Conservation (phyloP, 768 basidiomycete species). For the Flagelloscypha sp. region DNA sequence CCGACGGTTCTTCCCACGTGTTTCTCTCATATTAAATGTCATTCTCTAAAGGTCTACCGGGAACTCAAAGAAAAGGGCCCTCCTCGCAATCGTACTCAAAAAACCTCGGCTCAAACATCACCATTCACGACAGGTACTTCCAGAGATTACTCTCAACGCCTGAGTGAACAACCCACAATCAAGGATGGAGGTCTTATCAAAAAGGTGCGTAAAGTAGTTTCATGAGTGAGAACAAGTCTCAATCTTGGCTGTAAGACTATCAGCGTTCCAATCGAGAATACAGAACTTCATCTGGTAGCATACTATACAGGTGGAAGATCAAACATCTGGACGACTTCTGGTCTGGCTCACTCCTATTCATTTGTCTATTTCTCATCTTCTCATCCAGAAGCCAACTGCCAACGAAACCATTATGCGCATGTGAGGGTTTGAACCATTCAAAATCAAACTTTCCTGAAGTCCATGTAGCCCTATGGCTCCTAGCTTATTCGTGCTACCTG, state of each 20-base stretch:
- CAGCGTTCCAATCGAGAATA: slow-evolving; percentile 70
- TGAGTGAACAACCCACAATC: slow-evolving; percentile 49
- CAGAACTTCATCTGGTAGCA: slow-evolving; percentile 75
- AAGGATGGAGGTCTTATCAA: slow-evolving; percentile 73
- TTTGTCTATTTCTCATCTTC: slow-evolving; percentile 9
- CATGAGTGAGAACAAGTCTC: no score
- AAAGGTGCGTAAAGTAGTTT: slow-evolving; percentile 59
- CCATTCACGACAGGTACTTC: no score
- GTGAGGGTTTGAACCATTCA: no score
- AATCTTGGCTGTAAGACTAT: no score
- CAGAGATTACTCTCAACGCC: no score
- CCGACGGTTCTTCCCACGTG: no score
- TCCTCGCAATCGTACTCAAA: slow-evolving; percentile 44
- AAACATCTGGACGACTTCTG: slow-evolving; percentile 58
- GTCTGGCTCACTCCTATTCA: slow-evolving; percentile 24
- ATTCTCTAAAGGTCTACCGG: slow-evolving; percentile 59
- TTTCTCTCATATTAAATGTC: no score
- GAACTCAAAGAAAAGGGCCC: slow-evolving; percentile 66
- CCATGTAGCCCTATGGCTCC: no score
- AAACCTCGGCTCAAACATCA: no score
- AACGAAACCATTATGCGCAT: no score
- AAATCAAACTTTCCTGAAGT: no score
- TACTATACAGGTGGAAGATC: slow-evolving; percentile 80
- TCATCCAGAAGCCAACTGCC: no score
- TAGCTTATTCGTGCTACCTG: slow-evolving; percentile 69